Percentiles rank a stretch among this genome's conserved stretches.
These are phyloP conservation scores for Fraxinus latifolia DNA, from an alignment of 305 asterid genomes.

Conservation along the genomic window DNA sequence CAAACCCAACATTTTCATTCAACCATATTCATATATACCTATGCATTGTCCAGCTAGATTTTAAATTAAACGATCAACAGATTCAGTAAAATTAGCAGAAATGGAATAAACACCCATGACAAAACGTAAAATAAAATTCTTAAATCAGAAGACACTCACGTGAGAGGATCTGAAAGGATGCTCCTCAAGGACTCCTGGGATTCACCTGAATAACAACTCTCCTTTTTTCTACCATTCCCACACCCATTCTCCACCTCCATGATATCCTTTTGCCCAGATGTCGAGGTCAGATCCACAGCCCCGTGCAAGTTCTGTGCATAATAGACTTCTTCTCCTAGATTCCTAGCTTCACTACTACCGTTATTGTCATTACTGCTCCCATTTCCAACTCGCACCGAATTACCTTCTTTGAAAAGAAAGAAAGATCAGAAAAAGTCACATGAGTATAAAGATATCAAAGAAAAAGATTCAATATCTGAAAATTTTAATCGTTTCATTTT, in stretches of 20 bases:
- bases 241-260: constrained; percentile 43
- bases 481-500: constrained; percentile 3
- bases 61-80: background rate
- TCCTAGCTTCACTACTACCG: constrained; percentile 37
- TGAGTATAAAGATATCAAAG: background rate
- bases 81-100: background rate
- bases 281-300: constrained; percentile 50
- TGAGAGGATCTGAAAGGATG: constrained; percentile 74
- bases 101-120: background rate
- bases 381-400: constrained; percentile 35
- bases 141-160: constrained; percentile 43
- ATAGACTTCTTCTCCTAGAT: constrained; percentile 45
- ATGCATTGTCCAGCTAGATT: constrained; percentile 8
- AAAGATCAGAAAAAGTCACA: background rate
- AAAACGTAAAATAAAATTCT: background rate
- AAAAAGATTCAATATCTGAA: background rate
- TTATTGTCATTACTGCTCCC: constrained; percentile 34
- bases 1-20: background rate
- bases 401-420: constrained; percentile 41
- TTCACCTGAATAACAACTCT: constrained; percentile 44
- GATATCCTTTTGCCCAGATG: constrained; percentile 53
- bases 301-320: constrained; percentile 57
- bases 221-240: constrained; percentile 75
- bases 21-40: background rate
- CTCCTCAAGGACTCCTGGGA: constrained; percentile 68